Evolutionary conservation across 495 filamentous ascomycete genomes (phyloP).

Genomic region (Haplographium delicatum): DNA sequence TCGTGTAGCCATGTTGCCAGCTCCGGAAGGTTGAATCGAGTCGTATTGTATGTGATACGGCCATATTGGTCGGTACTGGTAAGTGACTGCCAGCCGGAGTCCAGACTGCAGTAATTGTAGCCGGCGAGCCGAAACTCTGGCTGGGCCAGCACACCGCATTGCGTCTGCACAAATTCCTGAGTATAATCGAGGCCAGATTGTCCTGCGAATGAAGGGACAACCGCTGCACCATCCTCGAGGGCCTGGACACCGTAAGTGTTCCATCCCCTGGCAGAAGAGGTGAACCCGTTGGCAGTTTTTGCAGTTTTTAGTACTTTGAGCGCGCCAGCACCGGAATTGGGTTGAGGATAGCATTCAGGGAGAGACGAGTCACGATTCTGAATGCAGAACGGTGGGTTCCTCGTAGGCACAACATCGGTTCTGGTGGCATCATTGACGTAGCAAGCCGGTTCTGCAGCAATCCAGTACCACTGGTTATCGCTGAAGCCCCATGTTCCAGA

Average conservation of each 20-base stretch:
- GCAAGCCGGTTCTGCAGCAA: conserved; percentile 12
- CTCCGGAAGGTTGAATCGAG: conserved; percentile 20
- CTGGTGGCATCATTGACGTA: too few species aligned
- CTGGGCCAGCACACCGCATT: conserved; percentile 10
- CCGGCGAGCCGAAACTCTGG: neutral
- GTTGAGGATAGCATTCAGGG: conserved; percentile 5
- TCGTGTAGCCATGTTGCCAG: conserved; percentile 23
- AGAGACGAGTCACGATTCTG: conserved; percentile 1
- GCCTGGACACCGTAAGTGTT: conserved; percentile 25
- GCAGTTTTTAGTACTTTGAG: conserved; percentile 1
- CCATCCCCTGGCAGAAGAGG: conserved; percentile 20
- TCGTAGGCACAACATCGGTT: neutral
- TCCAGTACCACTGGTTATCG: conserved; percentile 20
- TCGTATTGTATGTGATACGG: conserved; percentile 25
- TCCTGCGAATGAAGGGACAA: neutral
- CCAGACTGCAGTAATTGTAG: conserved; percentile 22
- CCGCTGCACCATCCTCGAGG: neutral
- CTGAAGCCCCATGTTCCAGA: conserved; percentile 13
- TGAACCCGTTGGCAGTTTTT: conserved; percentile 17
- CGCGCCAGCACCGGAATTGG: neutral
- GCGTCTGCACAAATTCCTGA: conserved; percentile 2
- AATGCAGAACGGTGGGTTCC: neutral
- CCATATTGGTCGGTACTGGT: conserved; percentile 18
- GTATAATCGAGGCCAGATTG: neutral
- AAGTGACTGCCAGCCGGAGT: conserved; percentile 24